Conservation (phyloP, 148 eudicot species). For the Nepenthes mirabilis region DNA sequence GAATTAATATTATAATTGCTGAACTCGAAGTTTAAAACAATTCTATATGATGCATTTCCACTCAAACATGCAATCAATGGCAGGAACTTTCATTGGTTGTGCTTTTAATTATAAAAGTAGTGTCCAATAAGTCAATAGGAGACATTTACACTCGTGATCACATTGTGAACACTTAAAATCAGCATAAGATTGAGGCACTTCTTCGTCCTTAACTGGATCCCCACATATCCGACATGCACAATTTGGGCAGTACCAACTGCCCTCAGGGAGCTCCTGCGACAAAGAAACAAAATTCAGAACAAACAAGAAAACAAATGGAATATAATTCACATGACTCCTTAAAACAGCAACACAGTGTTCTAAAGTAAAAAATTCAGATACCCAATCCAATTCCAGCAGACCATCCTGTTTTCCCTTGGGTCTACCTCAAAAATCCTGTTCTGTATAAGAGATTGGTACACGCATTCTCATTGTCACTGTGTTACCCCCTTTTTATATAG, state of each 20-base stretch:
- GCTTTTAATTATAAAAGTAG: too few species aligned
- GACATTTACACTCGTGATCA: constrained; percentile 58
- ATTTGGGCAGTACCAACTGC: constrained; percentile 77
- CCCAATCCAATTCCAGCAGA: too few species aligned
- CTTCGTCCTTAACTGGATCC: constrained; percentile 26
- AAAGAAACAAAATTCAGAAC: constrained; percentile 13
- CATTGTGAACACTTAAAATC: constrained; percentile 69
- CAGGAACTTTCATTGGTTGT: too few species aligned
- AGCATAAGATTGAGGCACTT: constrained; percentile 12
- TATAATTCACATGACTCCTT: not conserved
- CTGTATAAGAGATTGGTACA: too few species aligned
- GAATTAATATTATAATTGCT: too few species aligned
- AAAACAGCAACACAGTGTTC: not conserved
- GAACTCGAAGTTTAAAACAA: too few species aligned
- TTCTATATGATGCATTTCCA: too few species aligned
- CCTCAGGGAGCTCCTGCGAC: constrained; percentile 85
- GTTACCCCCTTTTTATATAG: too few species aligned
- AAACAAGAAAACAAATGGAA: not conserved
- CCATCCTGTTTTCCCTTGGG: too few species aligned
- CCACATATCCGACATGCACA: constrained; percentile 79
- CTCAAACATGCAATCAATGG: too few species aligned
- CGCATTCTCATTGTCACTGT: not conserved
- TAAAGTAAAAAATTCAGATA: not conserved
- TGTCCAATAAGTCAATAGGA: constrained; percentile 6
- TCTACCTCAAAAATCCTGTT: too few species aligned